Base-by-base conservation (phyloP, 108 stramenopile species). In the Licmophora abbreviata region DNA sequence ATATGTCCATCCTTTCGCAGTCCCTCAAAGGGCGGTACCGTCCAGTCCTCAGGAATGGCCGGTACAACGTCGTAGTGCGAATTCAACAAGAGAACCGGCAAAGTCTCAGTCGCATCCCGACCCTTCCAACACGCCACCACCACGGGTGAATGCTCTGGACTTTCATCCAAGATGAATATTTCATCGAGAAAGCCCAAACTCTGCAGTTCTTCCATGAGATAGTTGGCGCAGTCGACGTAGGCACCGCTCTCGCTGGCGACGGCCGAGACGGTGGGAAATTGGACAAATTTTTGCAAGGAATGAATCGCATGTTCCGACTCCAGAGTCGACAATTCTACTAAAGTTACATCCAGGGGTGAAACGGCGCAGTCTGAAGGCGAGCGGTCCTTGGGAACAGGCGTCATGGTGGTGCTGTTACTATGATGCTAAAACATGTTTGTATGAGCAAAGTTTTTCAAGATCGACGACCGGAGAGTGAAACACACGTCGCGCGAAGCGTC, bases 61-160 rank as follows among this genome's bases (percentile, higher is more conserved):
- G 97, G 97, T 0, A 97, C 97, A 32, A 97, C 97, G 63, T 97
- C 97, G 63, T 96, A 97, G 59, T 97, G 97, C 10, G 77, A 76
- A 58, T 97, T 97, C 38, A 95, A 66, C 22, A 97, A 51, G n/a
- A 97, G 35, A 5, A 83, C 62, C 9, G 94, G 93, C 46, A 95
- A 71, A n/a, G n/a, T n/a, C n/a, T n/a, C n/a, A 5, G 42, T 54
- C 0, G 57, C 50, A 60, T 95, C 73, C 12, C 61, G 44, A 18
- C 97, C 97, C 31, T 57, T 64, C 92, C 94, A 93, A 29, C 66
- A 48, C 2, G 78, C 89, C 12, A 97, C 71, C 9, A 97, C 88
- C 8, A 95, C 79, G 7, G 97, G 97, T 45, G 83, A 83, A 42
- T 78, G 68, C 20, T 65, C 66, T 1, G 77, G 79, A 32, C 77